Evolutionary conservation across 1,139 yeast genomes (phyloP).

Genomic region (Williopsis jadinii): DNA sequence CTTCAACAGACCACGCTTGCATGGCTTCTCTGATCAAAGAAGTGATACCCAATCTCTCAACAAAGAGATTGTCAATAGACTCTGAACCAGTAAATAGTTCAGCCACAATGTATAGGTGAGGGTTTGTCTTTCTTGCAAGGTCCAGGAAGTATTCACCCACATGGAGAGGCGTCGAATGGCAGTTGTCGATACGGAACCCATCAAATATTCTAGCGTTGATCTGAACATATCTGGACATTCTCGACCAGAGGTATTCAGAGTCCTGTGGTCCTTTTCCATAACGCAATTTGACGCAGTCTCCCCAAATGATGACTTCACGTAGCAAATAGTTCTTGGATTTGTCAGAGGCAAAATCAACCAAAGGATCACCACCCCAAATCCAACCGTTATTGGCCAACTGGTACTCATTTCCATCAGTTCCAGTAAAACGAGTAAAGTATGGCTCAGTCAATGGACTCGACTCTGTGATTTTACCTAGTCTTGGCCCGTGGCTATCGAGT

Average conservation of each 20-base stretch:
- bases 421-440: slow-evolving; percentile 71
- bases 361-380: slow-evolving; percentile 97
- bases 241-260: slow-evolving; percentile 83
- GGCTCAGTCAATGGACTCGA: slow-evolving; percentile 70
- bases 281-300: slow-evolving; percentile 90
- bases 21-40: slow-evolving; percentile 92
- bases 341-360: slow-evolving; percentile 85
- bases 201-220: slow-evolving; percentile 70
- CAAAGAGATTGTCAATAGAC: slow-evolving; percentile 81
- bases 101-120: slow-evolving; percentile 87
- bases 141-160: slow-evolving; percentile 88
- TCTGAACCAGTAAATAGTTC: slow-evolving; percentile 93
- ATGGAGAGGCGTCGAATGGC: slow-evolving; percentile 93
- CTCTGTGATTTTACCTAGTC: slow-evolving; percentile 54
- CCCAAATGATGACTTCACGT: slow-evolving; percentile 95
- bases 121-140: slow-evolving; percentile 78
- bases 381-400: slow-evolving; percentile 95
- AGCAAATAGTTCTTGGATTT: slow-evolving; percentile 75
- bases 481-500: slow-evolving; percentile 75
- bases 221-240: slow-evolving; percentile 76
- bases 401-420: slow-evolving; percentile 45
- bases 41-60: slow-evolving; percentile 82
- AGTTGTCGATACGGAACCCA: slow-evolving; percentile 91
- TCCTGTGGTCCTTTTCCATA: slow-evolving; percentile 74
- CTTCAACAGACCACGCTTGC: slow-evolving; percentile 91